Evolutionary conservation across 2,329 filamentous ascomycete species (phyloP).

Genomic region (Aspergillus sp.): DNA sequence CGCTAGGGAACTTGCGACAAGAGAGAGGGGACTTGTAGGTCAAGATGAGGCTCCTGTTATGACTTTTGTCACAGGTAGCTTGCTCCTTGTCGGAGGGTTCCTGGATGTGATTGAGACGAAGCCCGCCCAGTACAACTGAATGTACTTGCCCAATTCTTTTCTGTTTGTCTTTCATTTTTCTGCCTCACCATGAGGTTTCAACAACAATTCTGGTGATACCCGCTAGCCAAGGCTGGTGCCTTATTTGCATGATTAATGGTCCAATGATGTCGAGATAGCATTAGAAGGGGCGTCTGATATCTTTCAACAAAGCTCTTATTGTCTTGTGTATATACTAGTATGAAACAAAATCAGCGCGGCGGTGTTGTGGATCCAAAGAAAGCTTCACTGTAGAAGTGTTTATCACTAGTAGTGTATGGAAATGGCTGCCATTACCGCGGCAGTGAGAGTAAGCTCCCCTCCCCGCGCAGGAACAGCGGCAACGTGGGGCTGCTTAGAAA

Average conservation of each 20-base stretch:
- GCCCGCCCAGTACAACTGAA: conserved; percentile 20
- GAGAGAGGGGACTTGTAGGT: conserved; percentile 30
- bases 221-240: conserved; percentile 6
- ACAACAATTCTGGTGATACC: conserved; percentile 22
- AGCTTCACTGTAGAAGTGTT: too few relatives aligned
- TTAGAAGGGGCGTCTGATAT: not conserved
- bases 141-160: conserved; percentile 8
- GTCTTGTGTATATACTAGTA: not conserved
- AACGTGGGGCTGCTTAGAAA: conserved; percentile 33
- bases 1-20: conserved; percentile 51
- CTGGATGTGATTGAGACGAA: conserved; percentile 68
- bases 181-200: conserved; percentile 16
- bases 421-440: not conserved
- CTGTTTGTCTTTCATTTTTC: not conserved
- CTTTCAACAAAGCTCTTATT: conserved; percentile 1
- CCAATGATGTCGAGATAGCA: not conserved
- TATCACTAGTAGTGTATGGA: not conserved
- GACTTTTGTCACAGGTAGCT: conserved; percentile 76
- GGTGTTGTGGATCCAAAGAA: too few relatives aligned
- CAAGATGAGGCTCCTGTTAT: conserved; percentile 52
- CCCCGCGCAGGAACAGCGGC: conserved; percentile 10
- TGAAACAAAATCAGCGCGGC: too few relatives aligned
- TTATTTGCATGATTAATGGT: conserved; percentile 18
- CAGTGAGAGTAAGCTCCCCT: not conserved
- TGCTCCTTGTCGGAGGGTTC: conserved; percentile 80